Conservation (phyloP, 2,329 filamentous ascomycete genomes). For the Mollisia scopiformis region DNA sequence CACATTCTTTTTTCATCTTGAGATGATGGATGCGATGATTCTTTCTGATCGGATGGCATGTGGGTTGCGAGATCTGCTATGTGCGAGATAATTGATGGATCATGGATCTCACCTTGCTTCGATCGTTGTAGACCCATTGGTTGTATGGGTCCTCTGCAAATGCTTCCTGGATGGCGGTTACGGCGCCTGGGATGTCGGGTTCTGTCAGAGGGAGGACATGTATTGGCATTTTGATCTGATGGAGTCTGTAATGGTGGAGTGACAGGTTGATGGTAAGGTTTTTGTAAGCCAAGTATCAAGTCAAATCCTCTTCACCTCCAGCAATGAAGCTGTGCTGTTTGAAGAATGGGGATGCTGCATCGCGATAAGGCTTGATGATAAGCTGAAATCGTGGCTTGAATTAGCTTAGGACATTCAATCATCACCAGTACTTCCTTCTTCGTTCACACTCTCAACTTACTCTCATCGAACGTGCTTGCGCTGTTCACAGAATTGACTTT, state of each 20-base stretch:
- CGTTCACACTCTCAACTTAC: background rate
- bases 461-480: background rate
- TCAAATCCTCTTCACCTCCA: background rate
- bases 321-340: background rate
- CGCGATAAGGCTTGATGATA: background rate
- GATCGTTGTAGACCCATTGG: constrained; percentile 64
- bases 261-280: background rate
- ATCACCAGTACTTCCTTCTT: background rate
- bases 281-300: background rate
- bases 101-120: constrained; percentile 49
- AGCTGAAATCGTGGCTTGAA: background rate
- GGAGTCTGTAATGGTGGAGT: background rate
- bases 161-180: constrained; percentile 67
- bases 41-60: background rate
- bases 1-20: background rate
- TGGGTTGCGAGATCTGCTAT: background rate
- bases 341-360: background rate
- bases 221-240: constrained; percentile 48
- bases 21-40: background rate
- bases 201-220: constrained; percentile 58
- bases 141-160: constrained; percentile 71
- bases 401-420: background rate
- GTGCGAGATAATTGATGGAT: background rate
- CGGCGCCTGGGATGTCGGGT: constrained; percentile 63
- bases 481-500: background rate